Base-by-base conservation (phyloP, 306 rosid species). In the Castanea sativa region DNA sequence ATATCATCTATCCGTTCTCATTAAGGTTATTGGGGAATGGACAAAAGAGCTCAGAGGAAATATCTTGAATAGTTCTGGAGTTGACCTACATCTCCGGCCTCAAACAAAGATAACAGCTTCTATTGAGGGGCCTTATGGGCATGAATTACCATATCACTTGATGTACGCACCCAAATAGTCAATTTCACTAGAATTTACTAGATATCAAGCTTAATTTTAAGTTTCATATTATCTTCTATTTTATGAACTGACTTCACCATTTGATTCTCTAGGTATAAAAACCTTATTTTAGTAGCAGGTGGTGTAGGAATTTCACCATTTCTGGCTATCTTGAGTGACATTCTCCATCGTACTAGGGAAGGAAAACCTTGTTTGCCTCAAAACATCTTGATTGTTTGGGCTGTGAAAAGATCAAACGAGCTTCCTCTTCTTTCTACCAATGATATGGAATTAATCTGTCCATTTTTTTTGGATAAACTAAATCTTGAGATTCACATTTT, bases 91-190 rank as follows among this genome's bases (percentile, higher is more conserved):
- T 53, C 76, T 67, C 73, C 27, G 19, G 56, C 82, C 84, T 81
- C 73, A 11, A 55, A 69, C 72, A 4, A 68, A 56, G 77, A 32
- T 94, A 69, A 91, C 90, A 80, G 89, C 91, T 76, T 92, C 97
- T 5, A 95, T 94, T 52, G 99, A 94, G 58, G 99, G 97, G 78
- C 99, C 97, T 73, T 92, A 94, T 23, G 97, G 99, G 56, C 97
- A 94, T 79, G 97, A 90, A 82, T 82, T 79, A 57, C 97, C 99
- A 6, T 92, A 94, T 84, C 95, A 92, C 81, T 85, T 94, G 85
- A 84, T 79, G 99, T 94, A 85, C 52, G 94, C 71, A 52, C 74
- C 72, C 41, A 33, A 59, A 9, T 0, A 23, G 7, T 23, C 3
- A 23, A 59, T 23, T 18, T 4, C 25, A 23, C 15, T 49, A 9